Percentiles rank a stretch among this genome's conserved stretches.
These are phyloP conservation scores for Kazachstania taianensis DNA, from an alignment of 805 yeast genomes.

Conservation along the genomic window DNA sequence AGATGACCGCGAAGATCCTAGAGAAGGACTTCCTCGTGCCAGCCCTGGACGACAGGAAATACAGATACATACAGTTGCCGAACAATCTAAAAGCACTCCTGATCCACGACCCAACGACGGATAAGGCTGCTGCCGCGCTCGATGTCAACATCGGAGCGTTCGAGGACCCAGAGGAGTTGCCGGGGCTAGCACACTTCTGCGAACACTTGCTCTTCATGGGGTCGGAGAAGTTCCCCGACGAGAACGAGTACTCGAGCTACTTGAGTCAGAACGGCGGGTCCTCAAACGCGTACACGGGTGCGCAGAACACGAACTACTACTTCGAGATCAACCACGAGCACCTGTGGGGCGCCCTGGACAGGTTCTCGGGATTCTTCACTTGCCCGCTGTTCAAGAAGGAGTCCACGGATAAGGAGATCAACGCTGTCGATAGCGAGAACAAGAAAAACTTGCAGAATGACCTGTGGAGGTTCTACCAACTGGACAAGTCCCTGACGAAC, in stretches of 20 bases:
- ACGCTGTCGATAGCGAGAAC: conserved; percentile 93
- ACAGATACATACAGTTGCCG: conserved; percentile 50
- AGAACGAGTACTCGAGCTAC: conserved; percentile 67
- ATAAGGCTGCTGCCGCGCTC: conserved; percentile 67
- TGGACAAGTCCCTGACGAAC: conserved; percentile 66
- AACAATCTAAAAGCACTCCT: conserved; percentile 52
- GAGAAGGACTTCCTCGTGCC: conserved; percentile 30
- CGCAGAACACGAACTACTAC: conserved; percentile 81
- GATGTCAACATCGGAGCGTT: conserved; percentile 74
- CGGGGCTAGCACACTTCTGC: conserved; percentile 75
- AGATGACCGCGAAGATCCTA: conserved; percentile 9
- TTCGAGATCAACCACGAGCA: conserved; percentile 73
- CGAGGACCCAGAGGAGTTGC: conserved; percentile 50
- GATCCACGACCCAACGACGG: conserved; percentile 60
- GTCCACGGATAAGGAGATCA: conserved; percentile 84
- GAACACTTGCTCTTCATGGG: conserved; percentile 75
- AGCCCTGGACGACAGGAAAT: conserved; percentile 61
- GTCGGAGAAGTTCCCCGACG: conserved; percentile 64
- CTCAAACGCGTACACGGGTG: conserved; percentile 86
- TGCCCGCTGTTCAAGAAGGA: conserved; percentile 62
- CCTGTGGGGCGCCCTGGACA: conserved; percentile 78
- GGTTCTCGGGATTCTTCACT: conserved; percentile 89
- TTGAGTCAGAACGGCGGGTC: conserved; percentile 78
- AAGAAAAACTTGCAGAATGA: conserved; percentile 89
- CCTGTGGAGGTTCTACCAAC: conserved; percentile 77